phyloP scores from a whole-genome alignment of 352 stramenopile species.

The Phytophthora megakarya region DNA sequence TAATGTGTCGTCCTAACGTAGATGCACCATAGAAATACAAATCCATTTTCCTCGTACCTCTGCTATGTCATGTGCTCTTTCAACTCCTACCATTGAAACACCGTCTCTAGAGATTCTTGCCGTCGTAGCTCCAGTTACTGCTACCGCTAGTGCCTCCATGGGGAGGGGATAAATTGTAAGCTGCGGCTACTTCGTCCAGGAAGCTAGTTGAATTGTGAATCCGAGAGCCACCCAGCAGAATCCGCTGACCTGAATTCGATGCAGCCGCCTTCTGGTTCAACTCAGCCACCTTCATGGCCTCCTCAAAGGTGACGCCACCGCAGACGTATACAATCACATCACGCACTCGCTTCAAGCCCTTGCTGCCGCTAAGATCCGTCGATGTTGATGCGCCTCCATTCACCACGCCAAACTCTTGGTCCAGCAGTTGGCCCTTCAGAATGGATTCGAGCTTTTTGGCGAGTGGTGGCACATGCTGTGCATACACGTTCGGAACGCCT shows the following conservation, averaged over 20 bases:
- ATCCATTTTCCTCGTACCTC: conserved; percentile 27
- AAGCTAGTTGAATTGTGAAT: conserved; percentile 99
- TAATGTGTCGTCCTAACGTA: conserved; percentile 40
- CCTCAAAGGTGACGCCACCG: conserved; percentile 98
- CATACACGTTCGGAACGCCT: conserved; percentile 98
- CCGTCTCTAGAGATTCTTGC: conserved; percentile 57
- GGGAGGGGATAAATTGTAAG: conserved; percentile 50
- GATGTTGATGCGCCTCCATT: conserved; percentile 72
- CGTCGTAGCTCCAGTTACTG: conserved; percentile 60
- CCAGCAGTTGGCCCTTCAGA: conserved; percentile 78
- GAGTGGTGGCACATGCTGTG: conserved; percentile 97
- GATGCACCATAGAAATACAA: conserved; percentile 40
- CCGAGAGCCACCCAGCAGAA: conserved; percentile 95
- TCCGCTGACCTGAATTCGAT: conserved; percentile 73
- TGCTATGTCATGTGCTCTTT: conserved; percentile 6
- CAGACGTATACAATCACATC: conserved; percentile 99
- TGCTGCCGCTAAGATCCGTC: conserved; percentile 79
- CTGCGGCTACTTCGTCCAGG: conserved; percentile 90
- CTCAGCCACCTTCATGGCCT: conserved; percentile 97
- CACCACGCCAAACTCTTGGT: conserved; percentile 94
- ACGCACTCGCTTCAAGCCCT: conserved; percentile 95
- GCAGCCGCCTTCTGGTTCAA: conserved; percentile 91
- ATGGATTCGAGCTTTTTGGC: conserved; percentile 92
- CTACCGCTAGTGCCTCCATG: conserved; percentile 14
- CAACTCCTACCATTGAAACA: not conserved